A percentile compares a stretch with the other conserved stretches of the same genome.
phyloP scores from a whole-genome alignment of 495 filamentous ascomycete genomes.

The Penicillium diatomitis region DNA sequence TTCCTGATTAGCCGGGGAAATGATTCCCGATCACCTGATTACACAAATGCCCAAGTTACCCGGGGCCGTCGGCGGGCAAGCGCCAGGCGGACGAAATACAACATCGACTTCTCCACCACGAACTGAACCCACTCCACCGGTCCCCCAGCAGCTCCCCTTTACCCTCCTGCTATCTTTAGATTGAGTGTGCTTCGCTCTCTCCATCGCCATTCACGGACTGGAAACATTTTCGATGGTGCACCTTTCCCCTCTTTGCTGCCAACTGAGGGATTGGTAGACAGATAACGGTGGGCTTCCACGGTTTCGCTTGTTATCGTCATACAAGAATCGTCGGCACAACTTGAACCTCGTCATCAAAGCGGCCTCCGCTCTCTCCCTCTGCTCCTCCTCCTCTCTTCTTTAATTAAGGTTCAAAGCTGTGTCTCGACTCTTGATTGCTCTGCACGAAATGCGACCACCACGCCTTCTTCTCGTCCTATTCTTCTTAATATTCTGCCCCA shows the following conservation, averaged over 20 bases:
- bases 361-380: not conserved
- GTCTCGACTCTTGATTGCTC: not conserved
- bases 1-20: too few relatives aligned
- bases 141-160: too few relatives aligned
- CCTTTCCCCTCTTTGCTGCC: constrained; percentile 19
- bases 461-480: constrained; percentile 43
- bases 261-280: constrained; percentile 33
- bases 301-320: constrained; percentile 4
- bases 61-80: too few relatives aligned
- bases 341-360: constrained; percentile 8
- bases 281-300: constrained; percentile 8
- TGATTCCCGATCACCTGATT: too few relatives aligned
- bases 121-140: too few relatives aligned
- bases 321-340: constrained; percentile 12
- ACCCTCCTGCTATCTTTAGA: too few relatives aligned
- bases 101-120: too few relatives aligned
- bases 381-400: not conserved
- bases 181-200: too few relatives aligned
- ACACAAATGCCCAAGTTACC: too few relatives aligned
- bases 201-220: too few relatives aligned
- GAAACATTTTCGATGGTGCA: constrained; percentile 25
- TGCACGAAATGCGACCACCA: constrained; percentile 45
- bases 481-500: constrained; percentile 46
- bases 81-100: too few relatives aligned
- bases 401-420: not conserved